phyloP scores from a whole-genome alignment of 371 early-diverging fungal genomes.

The Smittium mucronatum region DNA sequence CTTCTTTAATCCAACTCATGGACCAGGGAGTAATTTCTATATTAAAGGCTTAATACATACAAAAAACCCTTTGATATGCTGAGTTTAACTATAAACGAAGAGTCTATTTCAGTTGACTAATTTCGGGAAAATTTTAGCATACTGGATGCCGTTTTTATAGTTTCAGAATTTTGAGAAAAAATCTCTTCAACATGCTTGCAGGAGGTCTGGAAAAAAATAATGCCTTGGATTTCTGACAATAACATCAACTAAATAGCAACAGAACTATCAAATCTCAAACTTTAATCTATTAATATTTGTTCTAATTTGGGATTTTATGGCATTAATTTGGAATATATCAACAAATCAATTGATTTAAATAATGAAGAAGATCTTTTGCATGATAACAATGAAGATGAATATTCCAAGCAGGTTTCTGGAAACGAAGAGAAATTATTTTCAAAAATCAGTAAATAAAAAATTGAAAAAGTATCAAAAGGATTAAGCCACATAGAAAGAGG shows the following conservation, averaged over 20 bases:
- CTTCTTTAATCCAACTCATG: neutral
- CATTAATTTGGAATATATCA: too few relatives aligned
- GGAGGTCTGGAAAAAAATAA: neutral
- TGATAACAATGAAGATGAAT: too few relatives aligned
- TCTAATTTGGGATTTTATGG: too few relatives aligned
- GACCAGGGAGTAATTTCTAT: neutral
- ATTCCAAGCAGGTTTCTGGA: too few relatives aligned
- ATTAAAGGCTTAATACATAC: neutral
- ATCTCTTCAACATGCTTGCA: neutral
- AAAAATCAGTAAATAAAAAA: too few relatives aligned
- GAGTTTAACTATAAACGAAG: neutral
- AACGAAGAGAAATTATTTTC: too few relatives aligned
- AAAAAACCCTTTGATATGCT: neutral
- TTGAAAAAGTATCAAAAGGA: too few relatives aligned
- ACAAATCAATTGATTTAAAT: too few relatives aligned
- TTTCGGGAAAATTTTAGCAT: neutral
- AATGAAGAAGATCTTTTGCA: too few relatives aligned
- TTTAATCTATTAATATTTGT: too few relatives aligned
- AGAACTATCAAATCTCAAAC: too few relatives aligned
- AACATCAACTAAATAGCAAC: neutral
- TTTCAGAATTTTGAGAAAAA: neutral
- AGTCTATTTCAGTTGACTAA: neutral
- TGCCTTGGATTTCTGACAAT: neutral
- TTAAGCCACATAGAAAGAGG: too few relatives aligned
- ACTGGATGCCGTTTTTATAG: neutral